These are phyloP conservation scores for Kwoniella sp. DNA, from an alignment of 768 basidiomycete genomes.

Conservation along the genomic window DNA sequence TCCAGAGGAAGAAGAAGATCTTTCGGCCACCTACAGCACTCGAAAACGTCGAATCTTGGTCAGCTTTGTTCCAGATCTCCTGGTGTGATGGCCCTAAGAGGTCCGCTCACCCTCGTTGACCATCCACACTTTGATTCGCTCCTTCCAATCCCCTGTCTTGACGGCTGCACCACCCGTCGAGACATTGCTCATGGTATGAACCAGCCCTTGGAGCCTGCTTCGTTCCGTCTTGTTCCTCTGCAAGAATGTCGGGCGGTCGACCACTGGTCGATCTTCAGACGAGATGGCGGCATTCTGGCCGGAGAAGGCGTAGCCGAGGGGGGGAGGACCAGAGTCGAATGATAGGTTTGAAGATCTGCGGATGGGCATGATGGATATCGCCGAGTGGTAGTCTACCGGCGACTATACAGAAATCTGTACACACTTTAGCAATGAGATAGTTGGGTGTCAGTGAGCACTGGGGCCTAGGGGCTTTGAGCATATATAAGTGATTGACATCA, in stretches of 20 bases:
- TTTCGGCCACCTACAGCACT: conserved; percentile 60
- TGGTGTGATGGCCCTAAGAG: too few relatives aligned
- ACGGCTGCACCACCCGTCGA: conserved; percentile 31
- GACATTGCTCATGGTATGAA: conserved; percentile 61
- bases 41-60: too few relatives aligned
- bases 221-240: conserved; percentile 86
- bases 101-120: conserved; percentile 74
- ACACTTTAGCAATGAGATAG: too few relatives aligned
- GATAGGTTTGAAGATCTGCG: conserved; percentile 27
- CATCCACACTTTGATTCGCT: conserved; percentile 77
- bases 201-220: conserved; percentile 78
- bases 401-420: too few relatives aligned
- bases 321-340: conserved; percentile 38
- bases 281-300: not conserved
- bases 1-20: conserved; percentile 77
- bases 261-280: conserved; percentile 35
- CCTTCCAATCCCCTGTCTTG: conserved; percentile 57
- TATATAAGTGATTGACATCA: too few relatives aligned
- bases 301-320: conserved; percentile 19
- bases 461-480: too few relatives aligned
- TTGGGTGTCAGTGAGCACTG: too few relatives aligned
- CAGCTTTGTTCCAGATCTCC: not conserved
- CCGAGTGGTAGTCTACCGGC: too few relatives aligned
- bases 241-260: conserved; percentile 61
- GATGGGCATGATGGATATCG: conserved; percentile 4